A percentile compares a stretch with the other conserved stretches of the same genome.
These are phyloP conservation scores for Celoporthe dispersa DNA, from an alignment of 2,329 filamentous ascomycete species.

Conservation along the genomic window DNA sequence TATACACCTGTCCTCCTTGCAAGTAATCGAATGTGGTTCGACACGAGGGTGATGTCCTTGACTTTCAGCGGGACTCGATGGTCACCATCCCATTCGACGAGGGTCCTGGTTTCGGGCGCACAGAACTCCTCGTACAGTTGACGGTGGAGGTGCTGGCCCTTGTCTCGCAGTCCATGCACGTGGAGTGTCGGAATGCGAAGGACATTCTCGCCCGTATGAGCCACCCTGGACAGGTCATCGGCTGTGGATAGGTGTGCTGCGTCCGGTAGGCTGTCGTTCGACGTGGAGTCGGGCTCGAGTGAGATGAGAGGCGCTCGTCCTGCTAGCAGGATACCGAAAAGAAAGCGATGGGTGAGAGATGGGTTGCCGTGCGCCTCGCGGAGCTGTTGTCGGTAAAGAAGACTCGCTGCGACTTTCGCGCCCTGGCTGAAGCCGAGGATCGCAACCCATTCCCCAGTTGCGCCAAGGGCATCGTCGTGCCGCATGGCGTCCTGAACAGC, in stretches of 20 bases:
- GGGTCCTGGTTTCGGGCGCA: constrained; percentile 51
- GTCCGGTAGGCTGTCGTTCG: constrained; percentile 9
- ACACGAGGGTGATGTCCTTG: constrained; percentile 63
- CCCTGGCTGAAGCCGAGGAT: constrained; percentile 68
- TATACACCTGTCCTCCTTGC: constrained; percentile 18
- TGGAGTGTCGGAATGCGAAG: constrained; percentile 62
- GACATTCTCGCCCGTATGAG: constrained; percentile 10
- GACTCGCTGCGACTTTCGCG: constrained; percentile 62
- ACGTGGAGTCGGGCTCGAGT: constrained; percentile 7
- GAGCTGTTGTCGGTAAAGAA: constrained; percentile 66
- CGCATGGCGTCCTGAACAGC: neutral
- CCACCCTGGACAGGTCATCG: constrained; percentile 16
- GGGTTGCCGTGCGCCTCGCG: constrained; percentile 9
- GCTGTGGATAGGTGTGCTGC: constrained; percentile 8
- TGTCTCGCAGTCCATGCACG: constrained; percentile 68
- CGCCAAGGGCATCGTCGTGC: neutral
- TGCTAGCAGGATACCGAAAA: constrained; percentile 41
- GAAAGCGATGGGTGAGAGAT: constrained; percentile 14
- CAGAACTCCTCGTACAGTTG: constrained; percentile 63
- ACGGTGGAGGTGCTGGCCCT: constrained; percentile 62
- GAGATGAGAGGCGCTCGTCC: constrained; percentile 36
- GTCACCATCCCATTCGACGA: constrained; percentile 75
- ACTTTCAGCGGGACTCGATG: constrained; percentile 74
- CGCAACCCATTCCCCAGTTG: neutral
- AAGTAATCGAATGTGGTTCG: constrained; percentile 36